Base-by-base conservation (phyloP, 2,329 filamentous ascomycete genomes). In the Polychaeton citri region DNA sequence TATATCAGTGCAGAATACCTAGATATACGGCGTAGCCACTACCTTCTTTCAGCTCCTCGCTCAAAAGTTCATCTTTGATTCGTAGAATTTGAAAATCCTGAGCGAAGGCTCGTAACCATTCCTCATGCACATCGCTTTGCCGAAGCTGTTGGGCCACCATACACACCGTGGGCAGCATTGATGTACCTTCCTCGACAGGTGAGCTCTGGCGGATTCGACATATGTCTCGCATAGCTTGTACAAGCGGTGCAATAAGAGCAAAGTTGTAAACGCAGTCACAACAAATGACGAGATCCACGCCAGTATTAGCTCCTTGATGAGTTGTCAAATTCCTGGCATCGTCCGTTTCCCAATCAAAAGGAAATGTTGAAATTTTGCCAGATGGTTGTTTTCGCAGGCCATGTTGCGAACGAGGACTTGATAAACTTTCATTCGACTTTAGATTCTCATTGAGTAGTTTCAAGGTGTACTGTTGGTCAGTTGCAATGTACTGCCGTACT, bases 201-300 rank as follows among this genome's bases (percentile, higher is more conserved):
- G 19, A 35, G 7, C 30, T 7, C 30, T 36, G 18, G 21, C 77
- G 66, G 12, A 88, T 58, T 7, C 62, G 62, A 57, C 85, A 93
- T 17, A 77, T 69, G 43, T 92, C 81, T 5, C 67, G 74, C 54
- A 83, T 93, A 0, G 84, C 81, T 48, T 79, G 72, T 7, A 49
- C 81, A 33, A 96, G 73, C 0, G 87, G 85, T 30, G 72, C 64
- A 17, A 96, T 74, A 3, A 96, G 71, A 2, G 81, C 74, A 45
- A 94, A 83, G 59, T 96, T 98, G 65, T 92, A 98, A 47, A 98
- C 80, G 58, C 87, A 95, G 58, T 98, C 90, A 53, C 85, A 93
- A 3, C 86, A 85, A 21, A 96, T 56, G 8, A 96, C 65, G 10
- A 76, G 60, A 50, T 55, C 7, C 53, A 43, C 17, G 62, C 70